A percentile compares a stretch with the other conserved stretches of the same genome.
Evolutionary conservation across 2,329 filamentous ascomycete species (phyloP).

Genomic region (Blastomyces silverae): DNA sequence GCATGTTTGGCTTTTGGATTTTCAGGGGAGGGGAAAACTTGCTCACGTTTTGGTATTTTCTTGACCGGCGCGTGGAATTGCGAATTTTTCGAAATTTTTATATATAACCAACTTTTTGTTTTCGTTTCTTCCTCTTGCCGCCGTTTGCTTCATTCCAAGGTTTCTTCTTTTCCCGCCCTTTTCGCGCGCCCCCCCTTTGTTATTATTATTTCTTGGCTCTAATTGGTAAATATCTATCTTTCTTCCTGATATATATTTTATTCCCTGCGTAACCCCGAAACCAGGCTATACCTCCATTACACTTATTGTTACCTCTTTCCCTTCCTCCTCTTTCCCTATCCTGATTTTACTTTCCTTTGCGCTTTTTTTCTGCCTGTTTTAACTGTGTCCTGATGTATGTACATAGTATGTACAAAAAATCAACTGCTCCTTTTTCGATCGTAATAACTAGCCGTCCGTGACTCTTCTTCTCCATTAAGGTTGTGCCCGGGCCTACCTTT

Average conservation of each 20-base stretch:
- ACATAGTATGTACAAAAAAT: not conserved
- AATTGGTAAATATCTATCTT: conserved; percentile 1
- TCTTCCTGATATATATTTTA: not conserved
- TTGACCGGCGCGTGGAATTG: not conserved
- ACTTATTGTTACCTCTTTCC: not conserved
- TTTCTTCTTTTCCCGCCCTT: not conserved
- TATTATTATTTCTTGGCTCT: not conserved
- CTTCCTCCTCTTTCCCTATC: not conserved
- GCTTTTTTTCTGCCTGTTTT: not conserved
- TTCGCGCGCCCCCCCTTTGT: too few relatives aligned
- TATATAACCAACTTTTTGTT: conserved; percentile 2
- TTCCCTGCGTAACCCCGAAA: not conserved
- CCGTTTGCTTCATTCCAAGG: not conserved
- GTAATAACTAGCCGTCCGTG: not conserved
- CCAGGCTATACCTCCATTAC: not conserved
- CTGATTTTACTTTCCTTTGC: not conserved
- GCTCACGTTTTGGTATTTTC: not conserved
- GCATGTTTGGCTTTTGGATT: conserved; percentile 3
- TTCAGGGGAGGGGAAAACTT: not conserved
- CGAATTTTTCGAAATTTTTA: not conserved
- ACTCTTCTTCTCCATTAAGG: not conserved
- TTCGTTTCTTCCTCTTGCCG: not conserved
- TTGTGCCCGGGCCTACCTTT: not conserved
- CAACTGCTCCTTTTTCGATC: not conserved
- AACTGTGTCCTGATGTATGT: conserved; percentile 6